These are phyloP conservation scores for Larix kaempferi DNA, from an alignment of 75 land plant genomes.

Conservation along the genomic window DNA sequence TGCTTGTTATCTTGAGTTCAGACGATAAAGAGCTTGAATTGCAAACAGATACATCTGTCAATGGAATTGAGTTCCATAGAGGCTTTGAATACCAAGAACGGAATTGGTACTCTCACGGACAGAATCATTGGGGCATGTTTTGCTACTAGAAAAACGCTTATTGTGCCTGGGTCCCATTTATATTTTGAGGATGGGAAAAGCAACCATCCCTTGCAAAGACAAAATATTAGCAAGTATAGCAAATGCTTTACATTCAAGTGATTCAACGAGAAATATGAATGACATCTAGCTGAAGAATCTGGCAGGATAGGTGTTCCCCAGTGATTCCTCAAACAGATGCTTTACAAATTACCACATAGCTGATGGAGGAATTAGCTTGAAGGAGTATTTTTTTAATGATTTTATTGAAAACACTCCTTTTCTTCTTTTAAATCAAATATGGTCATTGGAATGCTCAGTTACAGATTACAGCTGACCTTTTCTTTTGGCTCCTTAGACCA, in stretches of 20 bases:
- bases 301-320: not conserved
- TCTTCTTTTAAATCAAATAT: not conserved
- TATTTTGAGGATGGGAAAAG: not conserved
- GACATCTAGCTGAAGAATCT: not conserved
- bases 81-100: not conserved
- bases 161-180: constrained; percentile 1
- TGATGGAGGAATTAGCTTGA: not conserved
- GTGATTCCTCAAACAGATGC: not conserved
- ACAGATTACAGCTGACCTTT: not conserved
- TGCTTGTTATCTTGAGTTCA: not conserved
- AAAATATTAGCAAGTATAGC: not conserved
- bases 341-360: not conserved
- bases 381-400: not conserved
- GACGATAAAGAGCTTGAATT: not conserved
- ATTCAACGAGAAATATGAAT: not conserved
- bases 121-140: not conserved
- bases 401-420: not conserved
- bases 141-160: not conserved
- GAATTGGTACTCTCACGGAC: not conserved
- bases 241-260: not conserved
- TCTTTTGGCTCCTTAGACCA: not conserved
- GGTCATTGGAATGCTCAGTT: not conserved
- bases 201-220: not conserved
- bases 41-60: not conserved
- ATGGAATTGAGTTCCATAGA: not conserved